A percentile compares a stretch with the other conserved stretches of the same genome.
Evolutionary conservation across 106 monocot species (phyloP).

Genomic region (Phalaenopsis aphrodite): DNA sequence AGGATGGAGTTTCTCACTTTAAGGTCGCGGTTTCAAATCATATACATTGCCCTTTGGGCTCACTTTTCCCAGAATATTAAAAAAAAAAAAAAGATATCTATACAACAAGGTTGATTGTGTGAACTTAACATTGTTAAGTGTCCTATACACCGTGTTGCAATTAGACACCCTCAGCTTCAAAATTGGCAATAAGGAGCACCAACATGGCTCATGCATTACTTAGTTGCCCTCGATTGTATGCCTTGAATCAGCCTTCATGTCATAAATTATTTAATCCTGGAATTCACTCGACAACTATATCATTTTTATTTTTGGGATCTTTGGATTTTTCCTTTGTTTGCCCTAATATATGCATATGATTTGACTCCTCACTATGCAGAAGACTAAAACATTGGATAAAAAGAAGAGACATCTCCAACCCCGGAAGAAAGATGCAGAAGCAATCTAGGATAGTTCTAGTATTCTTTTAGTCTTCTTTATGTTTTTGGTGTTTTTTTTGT

Average conservation of each 20-base stretch:
- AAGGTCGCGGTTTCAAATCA: too few relatives aligned
- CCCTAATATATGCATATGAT: conserved; percentile 39
- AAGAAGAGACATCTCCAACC: too few relatives aligned
- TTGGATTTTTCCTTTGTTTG: conserved; percentile 74
- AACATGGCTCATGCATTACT: conserved; percentile 73
- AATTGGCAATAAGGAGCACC: conserved; percentile 67
- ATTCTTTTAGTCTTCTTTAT: too few relatives aligned
- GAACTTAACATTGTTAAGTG: conserved; percentile 57
- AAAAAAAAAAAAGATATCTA: conserved; percentile 17
- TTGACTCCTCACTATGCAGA: too few relatives aligned
- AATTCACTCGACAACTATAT: conserved; percentile 58
- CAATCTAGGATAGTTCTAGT: too few relatives aligned
- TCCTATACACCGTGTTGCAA: conserved; percentile 43
- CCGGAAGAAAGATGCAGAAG: too few relatives aligned
- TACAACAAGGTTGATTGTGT: conserved; percentile 40
- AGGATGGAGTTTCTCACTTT: too few relatives aligned
- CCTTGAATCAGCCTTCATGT: conserved; percentile 74
- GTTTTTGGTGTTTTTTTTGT: too few relatives aligned
- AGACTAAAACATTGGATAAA: too few relatives aligned
- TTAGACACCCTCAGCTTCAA: conserved; percentile 73
- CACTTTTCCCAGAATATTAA: too few relatives aligned
- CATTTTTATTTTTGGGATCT: conserved; percentile 58
- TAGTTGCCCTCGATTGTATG: conserved; percentile 52
- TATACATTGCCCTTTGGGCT: too few relatives aligned
- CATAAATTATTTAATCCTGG: conserved; percentile 88